A percentile compares a stretch with the other conserved stretches of the same genome.
Conservation (phyloP, 805 yeast genomes). For the Lachancea thermotolerans region DNA sequence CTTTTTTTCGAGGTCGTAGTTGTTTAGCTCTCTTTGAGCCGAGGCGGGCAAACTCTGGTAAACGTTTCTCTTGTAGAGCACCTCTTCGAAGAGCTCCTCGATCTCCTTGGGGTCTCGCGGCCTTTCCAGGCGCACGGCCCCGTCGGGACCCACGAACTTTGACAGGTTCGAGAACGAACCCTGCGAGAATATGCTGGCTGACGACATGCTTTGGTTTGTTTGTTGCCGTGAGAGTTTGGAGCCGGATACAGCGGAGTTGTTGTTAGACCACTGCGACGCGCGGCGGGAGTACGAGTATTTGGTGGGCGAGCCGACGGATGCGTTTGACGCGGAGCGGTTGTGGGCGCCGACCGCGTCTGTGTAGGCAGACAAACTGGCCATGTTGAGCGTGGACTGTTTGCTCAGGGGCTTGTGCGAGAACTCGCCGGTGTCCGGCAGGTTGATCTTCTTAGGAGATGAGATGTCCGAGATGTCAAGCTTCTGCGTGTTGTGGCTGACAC, state of each 20-base stretch:
- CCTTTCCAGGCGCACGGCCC: slow-evolving; percentile 43
- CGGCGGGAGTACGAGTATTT: slow-evolving; percentile 25
- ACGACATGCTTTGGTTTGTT: slow-evolving; percentile 21
- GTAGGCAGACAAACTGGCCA: slow-evolving; percentile 27
- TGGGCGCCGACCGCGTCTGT: slow-evolving; percentile 13
- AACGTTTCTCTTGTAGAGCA: slow-evolving; percentile 73
- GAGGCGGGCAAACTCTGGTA: slow-evolving; percentile 61
- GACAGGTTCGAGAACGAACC: slow-evolving; percentile 23
- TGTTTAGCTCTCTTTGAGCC: slow-evolving; percentile 71
- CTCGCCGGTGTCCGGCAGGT: slow-evolving; percentile 14
- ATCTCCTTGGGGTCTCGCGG: slow-evolving; percentile 63
- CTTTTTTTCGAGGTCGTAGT: slow-evolving; percentile 69
- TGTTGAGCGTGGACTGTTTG: slow-evolving; percentile 24
- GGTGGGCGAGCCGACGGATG: slow-evolving; percentile 14
- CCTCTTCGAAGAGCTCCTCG: slow-evolving; percentile 66
- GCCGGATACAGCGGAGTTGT: background rate
- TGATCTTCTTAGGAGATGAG: slow-evolving; percentile 17
- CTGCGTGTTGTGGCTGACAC: slow-evolving; percentile 2
- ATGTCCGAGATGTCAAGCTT: slow-evolving; percentile 11
- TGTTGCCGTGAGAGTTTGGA: slow-evolving; percentile 20
- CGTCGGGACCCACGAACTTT: slow-evolving; percentile 25
- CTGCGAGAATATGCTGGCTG: slow-evolving; percentile 25
- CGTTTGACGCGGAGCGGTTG: slow-evolving; percentile 8
- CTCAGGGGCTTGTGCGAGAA: slow-evolving; percentile 20
- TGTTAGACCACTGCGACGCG: slow-evolving; percentile 13